Percentiles rank a stretch among this genome's conserved stretches.
These are phyloP conservation scores for Spathaspora girioi DNA, from an alignment of 805 yeast species.

Conservation along the genomic window DNA sequence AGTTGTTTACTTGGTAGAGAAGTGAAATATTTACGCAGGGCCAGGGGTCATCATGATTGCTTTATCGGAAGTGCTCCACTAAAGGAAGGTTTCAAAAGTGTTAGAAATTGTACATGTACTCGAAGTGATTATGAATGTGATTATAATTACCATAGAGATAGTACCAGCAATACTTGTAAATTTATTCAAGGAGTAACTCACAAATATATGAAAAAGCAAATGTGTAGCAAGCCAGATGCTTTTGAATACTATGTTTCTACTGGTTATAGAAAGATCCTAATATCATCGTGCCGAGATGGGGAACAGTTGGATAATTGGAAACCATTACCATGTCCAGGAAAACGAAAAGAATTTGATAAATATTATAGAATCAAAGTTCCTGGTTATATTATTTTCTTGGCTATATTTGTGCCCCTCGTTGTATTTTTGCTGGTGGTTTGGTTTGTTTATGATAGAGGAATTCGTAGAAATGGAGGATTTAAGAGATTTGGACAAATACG, in stretches of 20 bases:
- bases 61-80: constrained; percentile 65
- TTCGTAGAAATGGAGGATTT: constrained; percentile 74
- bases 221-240: constrained; percentile 54
- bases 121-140: constrained; percentile 93
- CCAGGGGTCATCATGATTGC: constrained; percentile 53
- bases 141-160: constrained; percentile 66
- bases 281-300: constrained; percentile 86
- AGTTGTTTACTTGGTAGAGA: constrained; percentile 43
- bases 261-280: constrained; percentile 84
- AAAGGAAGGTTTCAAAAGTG: constrained; percentile 49
- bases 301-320: constrained; percentile 60
- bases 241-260: constrained; percentile 83
- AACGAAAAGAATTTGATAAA: constrained; percentile 56
- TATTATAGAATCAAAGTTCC: constrained; percentile 63
- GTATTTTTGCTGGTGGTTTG: constrained; percentile 48
- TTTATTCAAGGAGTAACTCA: constrained; percentile 73
- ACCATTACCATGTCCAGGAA: constrained; percentile 85
- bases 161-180: constrained; percentile 71
- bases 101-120: constrained; percentile 76
- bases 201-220: constrained; percentile 52
- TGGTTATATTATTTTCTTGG: constrained; percentile 58
- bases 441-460: constrained; percentile 78
- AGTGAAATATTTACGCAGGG: constrained; percentile 38
- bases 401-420: constrained; percentile 79
- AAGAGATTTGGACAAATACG: constrained; percentile 83